phyloP scores from a whole-genome alignment of 768 basidiomycete species.

The Cystofilobasidium macerans region DNA sequence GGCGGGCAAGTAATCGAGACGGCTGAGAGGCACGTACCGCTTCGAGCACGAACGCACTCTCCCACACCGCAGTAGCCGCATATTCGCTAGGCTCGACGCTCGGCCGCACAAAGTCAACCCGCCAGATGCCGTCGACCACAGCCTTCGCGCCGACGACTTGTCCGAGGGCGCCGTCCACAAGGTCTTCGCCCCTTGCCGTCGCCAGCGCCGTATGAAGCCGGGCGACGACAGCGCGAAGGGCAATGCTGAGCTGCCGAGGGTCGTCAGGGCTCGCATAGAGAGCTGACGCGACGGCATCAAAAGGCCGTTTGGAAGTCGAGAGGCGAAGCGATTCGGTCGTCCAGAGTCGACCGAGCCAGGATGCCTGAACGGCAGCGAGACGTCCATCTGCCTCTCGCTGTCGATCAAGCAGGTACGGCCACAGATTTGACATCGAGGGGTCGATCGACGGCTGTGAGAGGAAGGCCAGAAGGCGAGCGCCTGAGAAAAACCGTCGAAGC shows the following conservation, averaged over 20 bases:
- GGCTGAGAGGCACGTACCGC: neutral
- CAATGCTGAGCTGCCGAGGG: neutral
- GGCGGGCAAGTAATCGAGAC: neutral
- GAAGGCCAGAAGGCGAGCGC: neutral
- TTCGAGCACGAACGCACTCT: constrained; percentile 1
- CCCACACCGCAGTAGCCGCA: neutral
- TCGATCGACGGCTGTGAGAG: neutral
- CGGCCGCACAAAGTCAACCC: neutral
- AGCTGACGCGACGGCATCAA: neutral
- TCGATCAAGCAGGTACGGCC: constrained; percentile 8
- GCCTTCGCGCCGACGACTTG: neutral
- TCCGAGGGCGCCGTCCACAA: neutral
- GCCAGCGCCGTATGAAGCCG: constrained; percentile 5
- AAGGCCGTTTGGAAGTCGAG: too few relatives aligned
- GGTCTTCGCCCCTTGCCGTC: neutral
- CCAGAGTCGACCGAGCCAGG: constrained; percentile 6
- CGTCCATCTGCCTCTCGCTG: neutral
- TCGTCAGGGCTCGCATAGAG: neutral
- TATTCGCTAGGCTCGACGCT: neutral
- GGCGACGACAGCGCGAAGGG: neutral
- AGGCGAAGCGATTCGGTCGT: too few relatives aligned
- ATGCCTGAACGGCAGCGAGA: neutral
- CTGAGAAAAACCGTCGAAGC: neutral
- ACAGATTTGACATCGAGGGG: neutral
- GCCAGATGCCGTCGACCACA: constrained; percentile 4